These are phyloP conservation scores for sweet orange (Citrus sinensis) DNA, from an alignment of 345 rosid genomes.

Conservation along the genomic window DVS_A1.0 CM039163.1:3692501-3693000, in stretches of 20 bases:
- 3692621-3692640: slow-evolving; percentile 64
- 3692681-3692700: slow-evolving; percentile 66
- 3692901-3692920: slow-evolving; percentile 55
- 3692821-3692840: slow-evolving; percentile 74
- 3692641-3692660: slow-evolving; percentile 87
- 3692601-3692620: slow-evolving; percentile 53
- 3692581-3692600: slow-evolving; percentile 81
- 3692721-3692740: slow-evolving; percentile 69
- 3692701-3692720: slow-evolving; percentile 60
- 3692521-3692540: slow-evolving; percentile 86
- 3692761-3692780: slow-evolving; percentile 63
- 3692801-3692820: slow-evolving; percentile 83
- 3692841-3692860: slow-evolving; percentile 52
- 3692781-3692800: slow-evolving; percentile 77
- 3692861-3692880: slow-evolving; percentile 88
- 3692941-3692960: slow-evolving; percentile 60
- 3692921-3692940: slow-evolving; percentile 56
- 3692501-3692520: neutral
- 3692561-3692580: slow-evolving; percentile 56
- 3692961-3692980: slow-evolving; percentile 64
- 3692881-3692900: slow-evolving; percentile 97
- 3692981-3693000: slow-evolving; percentile 65
- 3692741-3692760: slow-evolving; percentile 72
- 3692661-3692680: slow-evolving; percentile 92
- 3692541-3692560: slow-evolving; percentile 76